A percentile compares a stretch with the other conserved stretches of the same genome.
Evolutionary conservation across 176 grass and related monocot species (phyloP).

Genomic region (Urochloa ruziziensis): DNA sequence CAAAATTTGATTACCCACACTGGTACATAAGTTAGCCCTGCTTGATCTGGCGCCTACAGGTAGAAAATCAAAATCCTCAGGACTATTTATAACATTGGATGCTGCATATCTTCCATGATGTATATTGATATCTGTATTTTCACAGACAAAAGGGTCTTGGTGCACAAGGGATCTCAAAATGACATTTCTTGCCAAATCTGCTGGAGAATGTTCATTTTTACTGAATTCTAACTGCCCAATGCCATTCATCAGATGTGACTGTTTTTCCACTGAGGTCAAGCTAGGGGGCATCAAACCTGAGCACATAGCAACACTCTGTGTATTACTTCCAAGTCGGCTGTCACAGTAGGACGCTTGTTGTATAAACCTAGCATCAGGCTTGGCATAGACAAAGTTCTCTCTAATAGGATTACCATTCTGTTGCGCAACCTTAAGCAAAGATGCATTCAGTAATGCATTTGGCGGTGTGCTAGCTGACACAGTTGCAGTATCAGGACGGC

Average conservation of each 20-base stretch:
- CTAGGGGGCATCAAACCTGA: constrained; percentile 39
- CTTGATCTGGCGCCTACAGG: constrained; percentile 22
- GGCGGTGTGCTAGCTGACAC: constrained; percentile 28
- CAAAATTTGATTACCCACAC: constrained; percentile 28
- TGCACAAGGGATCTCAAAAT: constrained; percentile 35
- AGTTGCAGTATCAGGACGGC: constrained; percentile 1
- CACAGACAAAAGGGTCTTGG: constrained; percentile 20
- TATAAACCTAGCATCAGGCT: constrained; percentile 24
- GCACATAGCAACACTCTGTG: constrained; percentile 24
- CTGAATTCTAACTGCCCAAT: constrained; percentile 31
- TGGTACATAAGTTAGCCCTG: constrained; percentile 30
- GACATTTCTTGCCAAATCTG: constrained; percentile 28
- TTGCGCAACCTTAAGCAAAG: constrained; percentile 42
- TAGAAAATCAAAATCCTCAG: constrained; percentile 35
- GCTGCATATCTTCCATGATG: constrained; percentile 27
- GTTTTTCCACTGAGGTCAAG: constrained; percentile 46
- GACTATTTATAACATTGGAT: constrained; percentile 12
- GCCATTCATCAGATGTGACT: constrained; percentile 37
- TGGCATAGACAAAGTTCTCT: constrained; percentile 25
- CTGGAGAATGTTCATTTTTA: constrained; percentile 18
- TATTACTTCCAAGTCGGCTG: constrained; percentile 22
- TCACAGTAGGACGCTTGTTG: constrained; percentile 30
- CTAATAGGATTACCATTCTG: constrained; percentile 28
- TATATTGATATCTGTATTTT: constrained; percentile 28
- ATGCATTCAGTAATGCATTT: constrained; percentile 21